phyloP scores from a whole-genome alignment of 1,284 basidiomycete genomes.

The Ceratobasidium sp. region DNA sequence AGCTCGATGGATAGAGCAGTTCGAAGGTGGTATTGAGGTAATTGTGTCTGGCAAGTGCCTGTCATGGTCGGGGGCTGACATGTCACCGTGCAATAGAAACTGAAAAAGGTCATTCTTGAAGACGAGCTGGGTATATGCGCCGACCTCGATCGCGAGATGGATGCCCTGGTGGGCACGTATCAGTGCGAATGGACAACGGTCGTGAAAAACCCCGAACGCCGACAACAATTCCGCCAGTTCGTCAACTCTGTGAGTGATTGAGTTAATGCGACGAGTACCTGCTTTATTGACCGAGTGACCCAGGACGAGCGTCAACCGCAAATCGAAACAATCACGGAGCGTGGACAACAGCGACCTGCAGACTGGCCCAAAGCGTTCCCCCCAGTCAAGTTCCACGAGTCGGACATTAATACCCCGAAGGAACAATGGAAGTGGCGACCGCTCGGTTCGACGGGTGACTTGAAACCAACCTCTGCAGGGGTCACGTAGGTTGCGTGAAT shows the following conservation, averaged over 20 bases:
- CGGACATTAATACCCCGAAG: slow-evolving; percentile 59
- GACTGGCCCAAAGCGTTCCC: slow-evolving; percentile 73
- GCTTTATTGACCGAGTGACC: background rate
- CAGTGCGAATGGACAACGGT: slow-evolving; percentile 78
- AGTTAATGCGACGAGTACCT: background rate
- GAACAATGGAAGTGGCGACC: slow-evolving; percentile 69
- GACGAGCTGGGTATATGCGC: slow-evolving; percentile 80
- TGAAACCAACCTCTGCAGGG: slow-evolving; percentile 62
- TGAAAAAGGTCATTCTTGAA: slow-evolving; percentile 74
- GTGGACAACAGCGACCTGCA: slow-evolving; percentile 73
- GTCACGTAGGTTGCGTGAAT: slow-evolving; percentile 58
- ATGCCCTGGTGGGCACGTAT: slow-evolving; percentile 71
- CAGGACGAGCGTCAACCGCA: slow-evolving; percentile 62
- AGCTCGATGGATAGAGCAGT: slow-evolving; percentile 77
- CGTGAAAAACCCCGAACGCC: slow-evolving; percentile 65
- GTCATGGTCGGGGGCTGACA: background rate
- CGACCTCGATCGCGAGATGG: slow-evolving; percentile 78
- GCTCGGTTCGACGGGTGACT: slow-evolving; percentile 64
- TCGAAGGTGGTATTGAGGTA: slow-evolving; percentile 76
- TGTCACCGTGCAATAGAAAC: slow-evolving; percentile 55
- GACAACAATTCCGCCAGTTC: slow-evolving; percentile 73
- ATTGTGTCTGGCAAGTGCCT: slow-evolving; percentile 9
- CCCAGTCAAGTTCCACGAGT: slow-evolving; percentile 60
- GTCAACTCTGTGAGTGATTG: slow-evolving; percentile 64
- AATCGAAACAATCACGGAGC: slow-evolving; percentile 69